Base-by-base conservation (phyloP, 805 yeast species). In the Saccharomyces jurei region DNA sequence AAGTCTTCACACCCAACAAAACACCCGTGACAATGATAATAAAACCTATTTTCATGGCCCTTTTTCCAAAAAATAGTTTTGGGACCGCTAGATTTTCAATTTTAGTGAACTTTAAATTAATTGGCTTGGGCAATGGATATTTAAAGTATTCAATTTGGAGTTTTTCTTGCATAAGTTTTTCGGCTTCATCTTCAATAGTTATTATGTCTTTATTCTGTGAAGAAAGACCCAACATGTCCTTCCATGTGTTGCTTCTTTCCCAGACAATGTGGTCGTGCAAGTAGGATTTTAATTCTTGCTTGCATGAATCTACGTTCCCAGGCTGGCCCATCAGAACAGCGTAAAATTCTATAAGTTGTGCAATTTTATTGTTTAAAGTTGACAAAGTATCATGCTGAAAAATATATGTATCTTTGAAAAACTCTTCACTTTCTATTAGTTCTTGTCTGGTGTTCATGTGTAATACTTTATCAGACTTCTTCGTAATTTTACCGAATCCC, bases 221-320 rank as follows among this genome's bases (percentile, higher is more conserved):
- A 65, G 89, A 96, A 63, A 91, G 72, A 6, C 94, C 92, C 59
- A 91, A 80, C 85, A 92, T 84, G 67, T 91, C 97, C 63, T 94
- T 83, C 98, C 98, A 91, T 21, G 90, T 96, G 0, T 96, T 91
- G 66, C 88, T 88, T 71, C 98, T 81, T 71, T 91, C 97, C 95
- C 96, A 92, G 21, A 91, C 96, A 49, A 91, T 87, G 67, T 90
- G 95, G 63, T 92, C 97, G 56, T 96, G 80, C 58, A 92, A 72
- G 57, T 78, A 81, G 1, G 83, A 77, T 54, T 81, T 80, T 57
- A 84, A 71, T 62, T 82, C 87, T 3, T 76, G 68, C 59, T 72
- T 78, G 32, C 83, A 81, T 9, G 71, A 62, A 29, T 75, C 80
- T 14, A 78, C 60, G 50, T 64, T 63, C 25, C 62, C 56, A 48